Percentiles rank a stretch among this genome's conserved stretches.
These are phyloP conservation scores for Dendrocalamus latiflorus DNA, from an alignment of 202 grass and related monocot species.

Conservation along the genomic window DNA sequence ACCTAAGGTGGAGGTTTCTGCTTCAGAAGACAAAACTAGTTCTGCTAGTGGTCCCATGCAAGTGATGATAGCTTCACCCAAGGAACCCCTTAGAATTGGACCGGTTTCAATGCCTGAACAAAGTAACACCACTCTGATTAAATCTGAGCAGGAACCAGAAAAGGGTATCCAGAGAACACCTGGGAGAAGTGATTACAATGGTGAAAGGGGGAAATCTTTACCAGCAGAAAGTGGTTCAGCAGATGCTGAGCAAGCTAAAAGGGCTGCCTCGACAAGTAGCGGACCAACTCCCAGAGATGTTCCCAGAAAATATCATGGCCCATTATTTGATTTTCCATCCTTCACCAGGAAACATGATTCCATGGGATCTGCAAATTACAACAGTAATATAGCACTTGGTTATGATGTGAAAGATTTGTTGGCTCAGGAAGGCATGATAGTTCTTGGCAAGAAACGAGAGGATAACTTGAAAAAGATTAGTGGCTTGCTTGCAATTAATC, in stretches of 20 bases:
- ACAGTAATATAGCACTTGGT: constrained; percentile 65
- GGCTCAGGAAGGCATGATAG: constrained; percentile 65
- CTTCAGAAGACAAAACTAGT: constrained; percentile 53
- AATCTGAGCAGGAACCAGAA: constrained; percentile 87
- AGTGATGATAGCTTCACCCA: constrained; percentile 39
- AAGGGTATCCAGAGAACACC: constrained; percentile 59
- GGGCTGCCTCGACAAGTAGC: constrained; percentile 47
- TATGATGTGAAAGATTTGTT: constrained; percentile 96
- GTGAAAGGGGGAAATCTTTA: constrained; percentile 74
- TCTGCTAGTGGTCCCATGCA: constrained; percentile 36
- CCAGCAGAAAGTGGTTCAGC: constrained; percentile 47
- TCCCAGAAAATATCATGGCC: constrained; percentile 90
- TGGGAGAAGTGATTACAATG: no score
- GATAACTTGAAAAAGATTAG: constrained; percentile 96
- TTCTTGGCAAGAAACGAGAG: constrained; percentile 78
- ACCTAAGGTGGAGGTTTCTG: constrained; percentile 63
- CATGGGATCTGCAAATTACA: constrained; percentile 64
- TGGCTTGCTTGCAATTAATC: constrained; percentile 80
- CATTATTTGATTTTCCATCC: constrained; percentile 88
- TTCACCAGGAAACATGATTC: constrained; percentile 93
- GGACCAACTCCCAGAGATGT: constrained; percentile 53
- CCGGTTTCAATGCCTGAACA: constrained; percentile 48
- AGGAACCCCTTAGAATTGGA: constrained; percentile 56
- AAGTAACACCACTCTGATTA: constrained; percentile 42
- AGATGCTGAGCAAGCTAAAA: constrained; percentile 67